Evolutionary conservation across 805 yeast genomes (phyloP), one percentile per base, ranked within the genome.

Genomic region (Starmerella apicola): DNA sequence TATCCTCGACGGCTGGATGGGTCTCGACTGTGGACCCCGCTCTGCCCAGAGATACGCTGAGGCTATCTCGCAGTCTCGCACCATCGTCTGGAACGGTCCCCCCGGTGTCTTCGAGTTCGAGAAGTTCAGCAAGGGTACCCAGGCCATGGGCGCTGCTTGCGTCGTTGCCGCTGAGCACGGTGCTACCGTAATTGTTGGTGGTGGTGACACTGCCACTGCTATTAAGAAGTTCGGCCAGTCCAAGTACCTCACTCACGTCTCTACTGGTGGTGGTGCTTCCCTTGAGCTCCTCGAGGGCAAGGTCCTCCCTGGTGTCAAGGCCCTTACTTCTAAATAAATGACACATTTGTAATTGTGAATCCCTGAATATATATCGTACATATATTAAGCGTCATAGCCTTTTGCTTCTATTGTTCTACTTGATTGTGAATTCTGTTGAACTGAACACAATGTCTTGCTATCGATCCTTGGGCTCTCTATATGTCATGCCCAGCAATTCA

Each of bases 231-330:
- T 70, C 69, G 95, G 95, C 63, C 95, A 79, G 52, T 86, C 83
- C 56, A 95, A 83, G 63, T 83, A 91, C 74, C 76, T 91, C 59
- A 84, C 96, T 39, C 98, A 91, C 68, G 95, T 91, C 54, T 88
- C 97, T 54, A 91, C 98, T 50, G 98, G 98, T 71, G 98, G 98
- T 71, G 98, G 98, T 75, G 98, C 98, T 54, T 88, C 97, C 50
- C 76, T 91, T 64, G 98, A 91, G 71, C 79, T 91, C 63, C 78
- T 91, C 63, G 98, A 91, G 74, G 98, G 98, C 71, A 91, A 91
- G 78, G 91, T 73, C 57, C 76, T 91, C 59, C 98, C 98, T 58
- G 98, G 98, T 77, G 97, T 91, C 56, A 77, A 72, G 60, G 93
- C 86, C 68, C 78, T 86, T 57, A 77, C 94, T 52, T 77, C 74